These are phyloP conservation scores for Zygosaccharomyces siamensis DNA, from an alignment of 805 yeast species.

Conservation along the genomic window DNA sequence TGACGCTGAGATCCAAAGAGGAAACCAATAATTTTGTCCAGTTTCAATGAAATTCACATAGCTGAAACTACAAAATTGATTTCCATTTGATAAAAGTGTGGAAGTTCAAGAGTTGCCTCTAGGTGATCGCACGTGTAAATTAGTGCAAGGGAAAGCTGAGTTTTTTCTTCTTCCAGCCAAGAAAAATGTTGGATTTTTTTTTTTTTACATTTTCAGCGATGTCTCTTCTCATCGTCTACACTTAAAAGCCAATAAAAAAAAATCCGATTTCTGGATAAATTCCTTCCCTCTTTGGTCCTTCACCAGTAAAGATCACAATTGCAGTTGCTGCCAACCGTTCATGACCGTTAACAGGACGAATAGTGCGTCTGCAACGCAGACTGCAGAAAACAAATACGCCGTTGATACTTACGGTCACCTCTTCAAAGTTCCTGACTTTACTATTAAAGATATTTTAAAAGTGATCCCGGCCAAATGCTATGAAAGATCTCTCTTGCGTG, in stretches of 20 bases:
- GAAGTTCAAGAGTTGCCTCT: background rate
- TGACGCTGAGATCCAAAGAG: background rate
- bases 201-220: background rate
- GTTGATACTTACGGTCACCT: slow-evolving; percentile 59
- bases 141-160: background rate
- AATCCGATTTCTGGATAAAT: background rate
- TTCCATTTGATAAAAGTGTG: background rate
- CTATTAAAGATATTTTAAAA: slow-evolving; percentile 67
- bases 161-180: background rate
- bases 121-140: background rate
- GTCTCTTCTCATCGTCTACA: background rate
- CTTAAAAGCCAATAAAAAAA: background rate
- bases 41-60: background rate
- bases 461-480: slow-evolving; percentile 75
- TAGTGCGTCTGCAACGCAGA: slow-evolving; percentile 14
- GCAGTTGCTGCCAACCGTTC: background rate
- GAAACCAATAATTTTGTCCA: background rate
- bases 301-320: background rate
- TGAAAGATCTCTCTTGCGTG: slow-evolving; percentile 51
- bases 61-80: too few relatives aligned
- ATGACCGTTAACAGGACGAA: slow-evolving; percentile 7
- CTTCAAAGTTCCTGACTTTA: slow-evolving; percentile 67
- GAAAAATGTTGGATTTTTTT: slow-evolving; percentile 6
- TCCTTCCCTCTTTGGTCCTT: background rate
- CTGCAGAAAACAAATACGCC: slow-evolving; percentile 35